phyloP scores from a whole-genome alignment of 1,284 basidiomycete species.

The Fomitiporia mediterranea region DNA sequence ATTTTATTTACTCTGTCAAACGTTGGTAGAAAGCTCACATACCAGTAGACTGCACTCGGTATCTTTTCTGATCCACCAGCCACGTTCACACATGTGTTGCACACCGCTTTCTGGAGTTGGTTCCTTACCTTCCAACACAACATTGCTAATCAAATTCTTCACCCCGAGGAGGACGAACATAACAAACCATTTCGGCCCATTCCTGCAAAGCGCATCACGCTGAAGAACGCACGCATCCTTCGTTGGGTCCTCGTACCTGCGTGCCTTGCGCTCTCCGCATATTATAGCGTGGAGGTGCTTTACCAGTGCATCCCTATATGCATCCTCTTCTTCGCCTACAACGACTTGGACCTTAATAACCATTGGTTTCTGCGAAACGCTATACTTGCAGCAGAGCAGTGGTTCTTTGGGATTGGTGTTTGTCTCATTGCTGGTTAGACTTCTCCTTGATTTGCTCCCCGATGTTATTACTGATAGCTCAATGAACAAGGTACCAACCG shows the following conservation, averaged over 20 bases:
- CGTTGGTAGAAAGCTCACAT: no score
- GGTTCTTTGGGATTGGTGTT: slow-evolving; percentile 31
- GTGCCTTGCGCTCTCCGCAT: slow-evolving; percentile 27
- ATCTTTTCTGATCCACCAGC: slow-evolving; percentile 30
- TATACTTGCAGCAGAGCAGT: slow-evolving; percentile 36
- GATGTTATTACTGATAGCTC: no score
- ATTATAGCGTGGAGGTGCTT: slow-evolving; percentile 24
- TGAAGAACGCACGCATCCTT: slow-evolving; percentile 29
- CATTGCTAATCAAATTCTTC: slow-evolving; percentile 40
- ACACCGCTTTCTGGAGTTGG: slow-evolving; percentile 38
- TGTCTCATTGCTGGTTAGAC: slow-evolving; percentile 32
- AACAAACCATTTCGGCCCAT: slow-evolving; percentile 45
- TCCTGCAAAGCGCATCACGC: slow-evolving; percentile 36
- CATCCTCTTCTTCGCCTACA: slow-evolving; percentile 25
- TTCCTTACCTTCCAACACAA: slow-evolving; percentile 38
- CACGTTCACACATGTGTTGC: slow-evolving; percentile 23
- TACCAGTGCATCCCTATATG: slow-evolving; percentile 24
- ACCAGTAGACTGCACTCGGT: slow-evolving; percentile 38
- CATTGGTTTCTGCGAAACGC: slow-evolving; percentile 35
- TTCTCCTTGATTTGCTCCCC: no score
- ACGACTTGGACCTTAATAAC: slow-evolving; percentile 25
- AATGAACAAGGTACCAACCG: slow-evolving; percentile 26
- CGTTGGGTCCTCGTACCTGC: slow-evolving; percentile 33
- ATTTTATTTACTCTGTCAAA: not conserved
- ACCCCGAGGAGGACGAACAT: slow-evolving; percentile 35